These are phyloP conservation scores for Amoebophrya sp. DNA, from an alignment of 169 alveolate species.

Conservation along the genomic window DNA sequence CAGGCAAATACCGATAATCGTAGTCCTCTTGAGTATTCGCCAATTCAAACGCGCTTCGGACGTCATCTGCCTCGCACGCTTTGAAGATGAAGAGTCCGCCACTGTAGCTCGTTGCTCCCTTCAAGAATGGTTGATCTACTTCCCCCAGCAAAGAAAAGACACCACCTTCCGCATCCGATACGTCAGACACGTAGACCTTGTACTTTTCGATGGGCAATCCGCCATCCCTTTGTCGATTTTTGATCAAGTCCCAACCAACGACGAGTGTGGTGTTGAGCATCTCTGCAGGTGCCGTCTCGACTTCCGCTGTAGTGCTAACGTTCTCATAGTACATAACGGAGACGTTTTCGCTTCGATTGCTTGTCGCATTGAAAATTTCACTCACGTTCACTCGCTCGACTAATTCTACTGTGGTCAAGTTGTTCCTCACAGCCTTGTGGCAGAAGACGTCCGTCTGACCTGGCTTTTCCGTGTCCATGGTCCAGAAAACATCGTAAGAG, in stretches of 20 bases:
- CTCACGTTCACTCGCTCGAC: not conserved
- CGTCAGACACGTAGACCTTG: not conserved
- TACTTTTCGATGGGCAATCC: not conserved
- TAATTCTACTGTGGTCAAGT: not conserved
- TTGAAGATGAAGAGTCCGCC: not conserved
- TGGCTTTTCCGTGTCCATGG: too few species aligned
- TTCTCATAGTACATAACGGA: not conserved
- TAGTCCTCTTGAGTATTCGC: too few species aligned
- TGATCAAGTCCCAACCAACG: not conserved
- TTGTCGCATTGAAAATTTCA: not conserved
- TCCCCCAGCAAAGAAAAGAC: not conserved
- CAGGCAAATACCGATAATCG: too few species aligned
- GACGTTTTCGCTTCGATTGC: not conserved
- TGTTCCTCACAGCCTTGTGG: not conserved
- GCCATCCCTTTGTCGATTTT: not conserved
- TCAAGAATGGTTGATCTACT: not conserved
- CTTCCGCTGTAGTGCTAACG: not conserved
- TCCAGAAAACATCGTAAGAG: not conserved
- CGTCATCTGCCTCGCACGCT: not conserved
- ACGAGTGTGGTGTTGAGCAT: not conserved
- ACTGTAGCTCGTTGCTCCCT: not conserved
- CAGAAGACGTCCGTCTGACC: not conserved
- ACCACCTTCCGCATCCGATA: not conserved
- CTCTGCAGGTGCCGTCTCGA: not conserved
- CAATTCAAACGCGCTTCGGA: not conserved